phyloP scores from a whole-genome alignment of 2,329 filamentous ascomycete species.

The Colletotrichum sp. region DNA sequence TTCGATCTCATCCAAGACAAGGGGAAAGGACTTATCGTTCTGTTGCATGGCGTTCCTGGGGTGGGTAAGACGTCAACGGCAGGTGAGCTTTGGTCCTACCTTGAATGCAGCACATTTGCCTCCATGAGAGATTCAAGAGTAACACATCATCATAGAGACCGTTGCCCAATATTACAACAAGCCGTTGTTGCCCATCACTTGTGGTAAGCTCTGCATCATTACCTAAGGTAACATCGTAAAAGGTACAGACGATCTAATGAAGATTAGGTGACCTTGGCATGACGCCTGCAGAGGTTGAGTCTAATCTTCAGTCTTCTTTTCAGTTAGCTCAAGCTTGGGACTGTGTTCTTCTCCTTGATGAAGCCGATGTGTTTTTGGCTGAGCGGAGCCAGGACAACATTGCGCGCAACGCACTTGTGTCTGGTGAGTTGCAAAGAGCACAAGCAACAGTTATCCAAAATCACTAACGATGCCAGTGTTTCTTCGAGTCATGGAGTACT shows the following conservation, averaged over 20 bases:
- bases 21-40: slow-evolving; percentile 44
- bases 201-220: slow-evolving; percentile 42
- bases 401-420: not conserved
- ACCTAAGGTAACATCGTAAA: no score
- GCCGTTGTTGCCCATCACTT: slow-evolving; percentile 48
- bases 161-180: slow-evolving; percentile 12
- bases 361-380: slow-evolving; percentile 56
- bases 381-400: slow-evolving; percentile 62
- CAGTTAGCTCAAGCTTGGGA: slow-evolving; percentile 15
- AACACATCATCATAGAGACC: not conserved
- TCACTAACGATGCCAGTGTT: slow-evolving; percentile 33
- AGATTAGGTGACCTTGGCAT: slow-evolving; percentile 3
- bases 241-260: slow-evolving; percentile 34
- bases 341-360: slow-evolving; percentile 4
- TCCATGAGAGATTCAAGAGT: no score
- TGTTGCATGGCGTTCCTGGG: slow-evolving; percentile 52
- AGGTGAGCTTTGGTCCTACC: not conserved
- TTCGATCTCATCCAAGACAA: slow-evolving; percentile 50
- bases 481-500: slow-evolving; percentile 55
- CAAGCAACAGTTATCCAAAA: no score
- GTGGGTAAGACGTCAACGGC: slow-evolving; percentile 56
- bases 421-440: not conserved
- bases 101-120: no score
- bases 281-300: not conserved
- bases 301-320: not conserved